A percentile compares a stretch with the other conserved stretches of the same genome.
Evolutionary conservation across 1,284 basidiomycete genomes (phyloP).

Genomic region (Veloboletus limbatus): DNA sequence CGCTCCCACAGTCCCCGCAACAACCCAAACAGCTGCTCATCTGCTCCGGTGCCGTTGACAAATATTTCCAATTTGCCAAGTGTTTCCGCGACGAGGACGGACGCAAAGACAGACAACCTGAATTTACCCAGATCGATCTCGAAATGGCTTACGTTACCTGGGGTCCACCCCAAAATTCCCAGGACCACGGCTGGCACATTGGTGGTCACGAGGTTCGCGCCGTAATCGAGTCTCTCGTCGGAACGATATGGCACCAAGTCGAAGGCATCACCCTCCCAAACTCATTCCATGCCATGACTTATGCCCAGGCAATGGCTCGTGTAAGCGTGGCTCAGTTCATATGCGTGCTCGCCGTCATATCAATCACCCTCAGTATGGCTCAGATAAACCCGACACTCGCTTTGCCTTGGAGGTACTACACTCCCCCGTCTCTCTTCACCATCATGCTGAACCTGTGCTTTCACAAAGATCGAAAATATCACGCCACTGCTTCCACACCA

Average conservation of each 20-base stretch:
- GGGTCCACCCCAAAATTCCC: constrained; percentile 27
- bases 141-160: constrained; percentile 96
- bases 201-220: constrained; percentile 78
- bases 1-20: constrained; percentile 92
- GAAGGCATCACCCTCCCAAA: constrained; percentile 58
- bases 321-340: constrained; percentile 42
- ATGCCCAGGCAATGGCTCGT: constrained; percentile 80
- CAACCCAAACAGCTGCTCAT: constrained; percentile 95
- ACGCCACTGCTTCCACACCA: constrained; percentile 43
- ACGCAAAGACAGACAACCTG: constrained; percentile 91
- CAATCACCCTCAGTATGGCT: constrained; percentile 66
- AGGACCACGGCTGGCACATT: constrained; percentile 67
- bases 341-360: not conserved
- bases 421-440: constrained; percentile 1
- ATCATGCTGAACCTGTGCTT: no score
- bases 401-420: constrained; percentile 75
- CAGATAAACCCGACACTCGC: constrained; percentile 93
- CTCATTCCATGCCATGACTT: constrained; percentile 78
- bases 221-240: constrained; percentile 71
- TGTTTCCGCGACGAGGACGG: constrained; percentile 97
- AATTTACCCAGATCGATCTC: constrained; percentile 95
- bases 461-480: constrained; percentile 53
- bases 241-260: constrained; percentile 68
- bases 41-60: constrained; percentile 85
- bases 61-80: constrained; percentile 89